Evolutionary conservation across 306 rosid species (phyloP), one percentile per base, ranked within the genome.

Genomic region (Argentina anserina): DNA sequence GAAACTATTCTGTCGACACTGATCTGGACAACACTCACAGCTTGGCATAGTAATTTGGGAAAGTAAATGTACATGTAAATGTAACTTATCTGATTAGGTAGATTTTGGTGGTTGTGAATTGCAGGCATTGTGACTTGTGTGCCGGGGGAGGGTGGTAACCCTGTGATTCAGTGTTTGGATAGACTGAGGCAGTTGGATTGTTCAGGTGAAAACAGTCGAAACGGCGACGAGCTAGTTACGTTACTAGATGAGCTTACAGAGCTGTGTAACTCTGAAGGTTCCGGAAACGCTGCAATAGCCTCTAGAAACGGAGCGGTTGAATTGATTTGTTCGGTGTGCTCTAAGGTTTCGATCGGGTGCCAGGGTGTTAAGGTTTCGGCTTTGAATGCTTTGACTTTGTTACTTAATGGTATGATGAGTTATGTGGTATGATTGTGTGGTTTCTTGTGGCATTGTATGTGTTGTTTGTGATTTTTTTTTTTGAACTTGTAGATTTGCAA

Each of bases 101-200:
- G 28, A 49, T 65, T 12, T 11, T 8, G 70, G 25, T 68, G 9
- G 46, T 9, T 67, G 7, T 80, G 70, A 14, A n/a, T 2, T 21
- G 15, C 75, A 88, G 93, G 93, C 68, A 86, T 88, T 43, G 85
- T 94, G 1, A 89, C 86, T 12, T 85, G 89, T 70, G 79, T 87
- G 42, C 96, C 98, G 0, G 97, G 97, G 15, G 91, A 89, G 75
- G 81, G 82, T 41, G 76, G 77, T 31, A 85, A 90, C 71, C 97
- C 95, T 15, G 87, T 94, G 61, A 72, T 91, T 21, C 82, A 70
- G 67, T 80, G 95, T 70, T 55, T 94, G 81, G 87, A 86, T 4
- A 61, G 75, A 78, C 40, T 94, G 82, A 87, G 55, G 66, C 72
- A 75, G 70, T 63, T 93, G 67, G 71, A 52, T 18, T n/a, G n/a